A percentile compares a stretch with the other conserved stretches of the same genome.
These are phyloP conservation scores for Calocybe gambosa DNA, from an alignment of 1,284 basidiomycete species.

Conservation along the genomic window DNA sequence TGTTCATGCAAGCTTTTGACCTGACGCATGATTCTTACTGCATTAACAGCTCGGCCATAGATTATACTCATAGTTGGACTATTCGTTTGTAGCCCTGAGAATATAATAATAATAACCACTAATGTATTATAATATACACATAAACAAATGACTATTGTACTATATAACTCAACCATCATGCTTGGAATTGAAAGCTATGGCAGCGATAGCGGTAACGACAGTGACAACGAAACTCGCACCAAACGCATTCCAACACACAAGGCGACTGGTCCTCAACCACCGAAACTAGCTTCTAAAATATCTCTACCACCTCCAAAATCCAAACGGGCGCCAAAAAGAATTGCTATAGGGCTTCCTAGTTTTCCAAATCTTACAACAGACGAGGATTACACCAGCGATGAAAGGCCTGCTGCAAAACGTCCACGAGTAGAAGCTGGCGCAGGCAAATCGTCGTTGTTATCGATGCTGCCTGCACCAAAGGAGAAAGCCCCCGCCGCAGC, in stretches of 20 bases:
- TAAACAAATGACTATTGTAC: neutral
- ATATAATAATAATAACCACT: neutral
- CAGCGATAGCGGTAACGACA: conserved; percentile 56
- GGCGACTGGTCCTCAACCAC: conserved; percentile 32
- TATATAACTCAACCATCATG: conserved; percentile 33
- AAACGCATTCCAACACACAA: conserved; percentile 22
- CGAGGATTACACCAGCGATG: conserved; percentile 35
- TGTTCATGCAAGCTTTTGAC: conserved; percentile 19
- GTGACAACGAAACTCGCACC: conserved; percentile 37
- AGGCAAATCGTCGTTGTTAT: conserved; percentile 59
- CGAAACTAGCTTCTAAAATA: conserved; percentile 26
- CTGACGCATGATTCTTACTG: neutral
- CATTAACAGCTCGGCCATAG: conserved; percentile 30
- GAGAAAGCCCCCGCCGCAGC: conserved; percentile 41
- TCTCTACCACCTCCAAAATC: conserved; percentile 22
- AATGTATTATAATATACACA: neutral
- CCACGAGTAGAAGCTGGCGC: conserved; percentile 46
- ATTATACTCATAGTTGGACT: neutral
- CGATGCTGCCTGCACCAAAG: conserved; percentile 74
- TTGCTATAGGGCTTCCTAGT: conserved; percentile 60
- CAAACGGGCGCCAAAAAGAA: conserved; percentile 55
- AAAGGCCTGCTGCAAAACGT: conserved; percentile 55
- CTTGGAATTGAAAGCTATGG: conserved; percentile 71
- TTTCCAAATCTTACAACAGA: conserved; percentile 33
- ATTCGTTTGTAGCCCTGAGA: neutral